Base-by-base conservation (phyloP, 129 eudicot genomes). In the Oenanthe sinensis region DNA sequence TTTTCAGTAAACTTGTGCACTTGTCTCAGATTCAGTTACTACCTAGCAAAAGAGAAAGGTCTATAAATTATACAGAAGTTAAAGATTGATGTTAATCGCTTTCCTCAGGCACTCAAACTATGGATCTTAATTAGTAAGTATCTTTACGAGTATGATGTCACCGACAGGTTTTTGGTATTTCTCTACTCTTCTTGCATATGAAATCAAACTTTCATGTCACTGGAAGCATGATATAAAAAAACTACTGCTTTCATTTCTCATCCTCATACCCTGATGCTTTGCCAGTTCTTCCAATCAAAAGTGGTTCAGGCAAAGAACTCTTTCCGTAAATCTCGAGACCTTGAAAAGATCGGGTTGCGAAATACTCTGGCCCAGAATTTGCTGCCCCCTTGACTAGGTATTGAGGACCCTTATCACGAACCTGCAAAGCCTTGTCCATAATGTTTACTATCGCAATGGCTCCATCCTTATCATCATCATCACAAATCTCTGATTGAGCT, bases 221-320 rank as follows among this genome's bases (percentile, higher is more conserved):
- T 28, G 26, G 63, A 6, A 4, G 22, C 55, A 49, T 49, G 67
- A n/a, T 58, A 8, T 55, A 58, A 8, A 8, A 65, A 28, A 65
- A 19, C 42, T 30, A 30, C n/a, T n/a, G n/a, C n/a, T n/a, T n/a
- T n/a, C n/a, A n/a, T n/a, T n/a, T 87, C 83, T 92, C 99, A 78
- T 87, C 85, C 77, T 79, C 80, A 75, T 95, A 95, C 0, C 99
- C 96, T 1, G 97, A 88, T 5, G 99, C 99, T 84, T 83, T 95
- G 28, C 99, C 97, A 13, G 91, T 81, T 86, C 96, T 87, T 77
- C 99, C 99, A 20, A 83, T 60, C 16, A 88, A 43, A 76, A 90
- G 82, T 26, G 90, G 87, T 88, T 86, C 88, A 0, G 99, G 92
- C 39, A 77, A 71, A 42, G 91, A 77, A 42, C 80, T 83, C 75